Percentiles rank a stretch among this genome's conserved stretches.
phyloP scores from a whole-genome alignment of 2,329 filamentous ascomycete genomes.

The Cercospora nicotianae region DNA sequence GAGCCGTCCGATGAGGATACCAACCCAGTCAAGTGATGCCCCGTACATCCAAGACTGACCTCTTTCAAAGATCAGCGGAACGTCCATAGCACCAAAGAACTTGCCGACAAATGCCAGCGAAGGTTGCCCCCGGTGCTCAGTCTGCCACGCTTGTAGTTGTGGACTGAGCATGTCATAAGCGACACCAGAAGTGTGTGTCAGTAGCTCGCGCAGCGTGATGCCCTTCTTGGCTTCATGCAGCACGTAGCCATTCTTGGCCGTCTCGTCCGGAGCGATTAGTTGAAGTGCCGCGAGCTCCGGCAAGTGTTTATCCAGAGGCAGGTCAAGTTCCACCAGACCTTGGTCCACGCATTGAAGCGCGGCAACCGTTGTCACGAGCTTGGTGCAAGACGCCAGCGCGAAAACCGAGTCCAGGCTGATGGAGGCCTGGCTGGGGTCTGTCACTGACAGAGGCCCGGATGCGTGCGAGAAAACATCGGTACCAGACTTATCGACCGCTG shows the following conservation, averaged over 20 bases:
- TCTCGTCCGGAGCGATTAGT: not conserved
- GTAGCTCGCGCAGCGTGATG: not conserved
- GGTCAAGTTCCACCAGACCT: not conserved
- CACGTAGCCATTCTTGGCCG: not conserved
- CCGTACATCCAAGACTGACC: no score
- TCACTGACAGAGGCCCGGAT: no score
- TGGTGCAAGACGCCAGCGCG: no score
- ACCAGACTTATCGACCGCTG: no score
- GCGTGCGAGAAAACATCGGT: no score
- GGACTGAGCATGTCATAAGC: not conserved
- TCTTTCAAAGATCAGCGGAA: no score
- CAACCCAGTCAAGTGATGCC: no score
- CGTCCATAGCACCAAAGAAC: not conserved
- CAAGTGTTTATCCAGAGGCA: not conserved
- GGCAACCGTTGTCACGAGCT: no score
- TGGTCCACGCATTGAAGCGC: not conserved
- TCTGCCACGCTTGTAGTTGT: not conserved
- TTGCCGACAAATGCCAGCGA: not conserved
- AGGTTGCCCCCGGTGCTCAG: not conserved
- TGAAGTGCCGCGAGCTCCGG: not conserved
- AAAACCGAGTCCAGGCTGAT: no score
- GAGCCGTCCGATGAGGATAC: no score
- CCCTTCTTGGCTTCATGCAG: not conserved
- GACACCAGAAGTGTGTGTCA: not conserved
- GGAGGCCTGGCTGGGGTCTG: no score